Percentiles rank a stretch among this genome's conserved stretches.
Conservation (phyloP, 768 basidiomycete species). For the Rubroboletus pulcherrimus region DNA sequence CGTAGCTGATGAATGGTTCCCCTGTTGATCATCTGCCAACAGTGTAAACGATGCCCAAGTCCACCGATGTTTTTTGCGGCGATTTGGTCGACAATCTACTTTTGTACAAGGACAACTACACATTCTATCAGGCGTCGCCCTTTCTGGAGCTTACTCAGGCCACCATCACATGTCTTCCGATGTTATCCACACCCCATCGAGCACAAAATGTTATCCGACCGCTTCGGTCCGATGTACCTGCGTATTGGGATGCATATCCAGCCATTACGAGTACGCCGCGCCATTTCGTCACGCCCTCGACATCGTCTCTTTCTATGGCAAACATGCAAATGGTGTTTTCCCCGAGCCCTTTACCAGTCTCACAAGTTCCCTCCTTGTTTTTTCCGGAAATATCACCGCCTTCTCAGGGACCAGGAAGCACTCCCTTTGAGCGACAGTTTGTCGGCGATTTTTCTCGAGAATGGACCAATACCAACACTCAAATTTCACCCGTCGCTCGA, state of each 20-base stretch:
- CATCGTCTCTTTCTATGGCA: conserved; percentile 8
- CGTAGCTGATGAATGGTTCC: neutral
- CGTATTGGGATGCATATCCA: neutral
- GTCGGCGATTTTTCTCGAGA: conserved; percentile 14
- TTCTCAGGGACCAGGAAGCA: conserved; percentile 21
- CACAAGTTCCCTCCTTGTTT: conserved; percentile 14
- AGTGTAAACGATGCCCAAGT: conserved; percentile 1
- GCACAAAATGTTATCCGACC: neutral
- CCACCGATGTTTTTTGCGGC: conserved; percentile 1
- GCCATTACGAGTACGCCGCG: conserved; percentile 6
- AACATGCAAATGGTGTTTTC: conserved; percentile 21
- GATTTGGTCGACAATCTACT: conserved; percentile 10
- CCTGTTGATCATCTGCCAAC: neutral
- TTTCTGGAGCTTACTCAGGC: neutral
- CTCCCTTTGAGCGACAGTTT: conserved; percentile 31
- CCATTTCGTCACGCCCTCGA: conserved; percentile 6
- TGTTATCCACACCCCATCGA: conserved; percentile 16
- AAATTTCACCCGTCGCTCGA: conserved; percentile 25
- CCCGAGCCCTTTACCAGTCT: conserved; percentile 25
- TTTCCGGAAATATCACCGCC: conserved; percentile 29
- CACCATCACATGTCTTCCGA: neutral
- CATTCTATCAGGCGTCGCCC: conserved; percentile 6
- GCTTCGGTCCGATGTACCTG: neutral
- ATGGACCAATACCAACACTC: conserved; percentile 15
- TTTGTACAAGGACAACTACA: conserved; percentile 3